Evolutionary conservation across 2,329 filamentous ascomycete species (phyloP), one percentile per base, ranked within the genome.

Genomic region (Monosporascus sp.): DNA sequence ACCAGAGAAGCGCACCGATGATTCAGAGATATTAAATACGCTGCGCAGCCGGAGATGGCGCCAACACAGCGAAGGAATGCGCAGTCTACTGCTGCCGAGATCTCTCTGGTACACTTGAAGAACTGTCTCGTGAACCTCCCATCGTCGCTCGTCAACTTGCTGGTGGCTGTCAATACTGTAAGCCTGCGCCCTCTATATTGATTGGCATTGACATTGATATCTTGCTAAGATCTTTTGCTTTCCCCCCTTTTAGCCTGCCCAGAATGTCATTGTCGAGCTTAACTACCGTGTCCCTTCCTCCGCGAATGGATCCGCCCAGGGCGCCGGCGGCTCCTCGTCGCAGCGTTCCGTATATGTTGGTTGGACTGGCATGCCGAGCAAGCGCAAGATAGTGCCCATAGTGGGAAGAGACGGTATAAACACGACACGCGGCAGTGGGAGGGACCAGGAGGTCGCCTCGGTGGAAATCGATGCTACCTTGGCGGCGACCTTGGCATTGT

Each of bases 281-380:
- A 88, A 80, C 68, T 96, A 88, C 73, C 84, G 86, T 65, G 79
- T 57, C 41, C 74, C 79, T 22, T 69, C 81, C 41, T 67, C 64
- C 46, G 51, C 77, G 52, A 65, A 70, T 51, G 67, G 73, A 52
- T 64, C 76, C 50, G 66, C 70, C 48, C 74, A 77, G 59, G 65
- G 74, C 25, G 63, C 60, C 51, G 75, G 77, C 62, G 65, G 75
- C 39, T 69, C 77, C 50, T 67, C 75, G 7, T 72, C 75, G 50
- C 82, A 84, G 62, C 82, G 80, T 65, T 95, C 89, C 48, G 79
- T 95, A 63, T 99, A 88, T 68, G 79, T 96, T 55, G 94, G 94
- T 69, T 99, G 94, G 94, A 97, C 94, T 11, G 94, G 94, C 62
- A 95, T 99, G 90, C 88, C 91, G 60, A 97, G 92, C 77, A 95